phyloP scores from a whole-genome alignment of 805 yeast species.

The Tetrapisispora nanseiensis region DNA sequence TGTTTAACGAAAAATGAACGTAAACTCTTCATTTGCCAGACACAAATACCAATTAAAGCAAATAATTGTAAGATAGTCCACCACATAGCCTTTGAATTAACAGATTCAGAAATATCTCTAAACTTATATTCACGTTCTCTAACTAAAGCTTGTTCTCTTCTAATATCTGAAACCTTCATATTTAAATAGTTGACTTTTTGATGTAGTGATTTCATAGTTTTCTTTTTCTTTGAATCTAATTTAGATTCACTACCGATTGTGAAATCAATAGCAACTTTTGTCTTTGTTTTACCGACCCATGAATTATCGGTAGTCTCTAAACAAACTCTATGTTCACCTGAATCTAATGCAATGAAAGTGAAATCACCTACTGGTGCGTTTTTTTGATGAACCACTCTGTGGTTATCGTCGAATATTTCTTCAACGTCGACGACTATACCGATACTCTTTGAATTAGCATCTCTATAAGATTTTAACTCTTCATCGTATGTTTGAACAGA shows the following conservation, averaged over 20 bases:
- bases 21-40: constrained; percentile 65
- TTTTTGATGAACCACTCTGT: constrained; percentile 63
- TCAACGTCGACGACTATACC: constrained; percentile 38
- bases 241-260: constrained; percentile 56
- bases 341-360: constrained; percentile 61
- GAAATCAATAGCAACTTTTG: constrained; percentile 53
- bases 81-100: constrained; percentile 58
- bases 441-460: constrained; percentile 29
- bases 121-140: constrained; percentile 67
- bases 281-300: constrained; percentile 52
- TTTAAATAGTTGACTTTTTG: constrained; percentile 46
- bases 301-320: constrained; percentile 43
- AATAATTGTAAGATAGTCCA: constrained; percentile 64
- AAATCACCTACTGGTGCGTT: constrained; percentile 58
- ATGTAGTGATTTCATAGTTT: constrained; percentile 46
- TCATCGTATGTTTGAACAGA: constrained; percentile 38
- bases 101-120: constrained; percentile 63
- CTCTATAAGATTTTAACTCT: constrained; percentile 27
- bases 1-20: constrained; percentile 72
- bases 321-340: constrained; percentile 75
- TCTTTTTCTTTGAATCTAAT: constrained; percentile 59
- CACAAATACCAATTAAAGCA: constrained; percentile 57
- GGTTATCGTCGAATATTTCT: constrained; percentile 69
- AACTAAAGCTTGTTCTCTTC: constrained; percentile 55
- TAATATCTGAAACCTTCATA: constrained; percentile 48